Conservation (phyloP, 805 yeast species). For the Hanseniaspora jakobsenii region DNA sequence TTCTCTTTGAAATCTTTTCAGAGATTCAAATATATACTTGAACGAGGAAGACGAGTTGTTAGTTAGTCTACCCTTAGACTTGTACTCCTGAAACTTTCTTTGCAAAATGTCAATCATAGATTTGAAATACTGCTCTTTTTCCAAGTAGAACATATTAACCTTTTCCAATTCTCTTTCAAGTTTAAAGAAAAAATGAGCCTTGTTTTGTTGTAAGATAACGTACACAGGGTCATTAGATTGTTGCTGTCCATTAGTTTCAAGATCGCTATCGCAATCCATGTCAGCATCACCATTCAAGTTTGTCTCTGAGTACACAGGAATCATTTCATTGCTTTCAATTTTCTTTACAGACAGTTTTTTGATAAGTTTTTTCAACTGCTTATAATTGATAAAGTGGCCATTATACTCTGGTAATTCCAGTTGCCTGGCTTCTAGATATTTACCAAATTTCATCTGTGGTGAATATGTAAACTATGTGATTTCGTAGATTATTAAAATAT, state of each 20-base stretch:
- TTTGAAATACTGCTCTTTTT: slow-evolving; percentile 78
- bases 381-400: slow-evolving; percentile 86
- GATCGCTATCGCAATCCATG: slow-evolving; percentile 24
- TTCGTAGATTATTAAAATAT: not conserved
- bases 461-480: not conserved
- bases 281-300: slow-evolving; percentile 29
- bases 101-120: slow-evolving; percentile 64
- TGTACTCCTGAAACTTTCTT: slow-evolving; percentile 50
- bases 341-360: slow-evolving; percentile 47
- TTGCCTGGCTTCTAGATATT: slow-evolving; percentile 85
- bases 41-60: slow-evolving; percentile 63
- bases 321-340: not conserved
- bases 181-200: slow-evolving; percentile 75
- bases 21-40: slow-evolving; percentile 73
- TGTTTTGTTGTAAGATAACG: slow-evolving; percentile 66
- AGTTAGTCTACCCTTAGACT: slow-evolving; percentile 34
- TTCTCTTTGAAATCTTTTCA: slow-evolving; percentile 80
- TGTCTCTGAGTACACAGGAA: slow-evolving; percentile 12
- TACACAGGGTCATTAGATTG: slow-evolving; percentile 27
- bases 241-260: slow-evolving; percentile 19
- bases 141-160: slow-evolving; percentile 82
- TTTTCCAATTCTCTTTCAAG: slow-evolving; percentile 91
- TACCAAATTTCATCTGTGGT: slow-evolving; percentile 70
- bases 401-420: slow-evolving; percentile 91
- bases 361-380: slow-evolving; percentile 82